Evolutionary conservation across 768 basidiomycete species (phyloP), one percentile per base, ranked within the genome.

Genomic region (Inosperma sp.): DNA sequence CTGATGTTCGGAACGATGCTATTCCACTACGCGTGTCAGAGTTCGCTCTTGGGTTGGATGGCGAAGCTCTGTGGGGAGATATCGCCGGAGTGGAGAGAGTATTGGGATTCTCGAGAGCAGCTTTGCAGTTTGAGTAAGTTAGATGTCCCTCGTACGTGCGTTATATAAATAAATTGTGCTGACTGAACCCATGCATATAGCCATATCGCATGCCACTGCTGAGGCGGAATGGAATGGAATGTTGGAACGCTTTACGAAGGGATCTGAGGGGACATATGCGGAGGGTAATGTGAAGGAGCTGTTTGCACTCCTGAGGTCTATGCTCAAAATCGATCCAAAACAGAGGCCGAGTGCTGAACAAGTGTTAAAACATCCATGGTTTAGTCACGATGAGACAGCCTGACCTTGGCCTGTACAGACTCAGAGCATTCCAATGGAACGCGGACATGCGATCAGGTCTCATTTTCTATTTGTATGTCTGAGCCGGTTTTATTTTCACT

Each of bases 251-350:
- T 40, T 37, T 27, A 46, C 50, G 5, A 26, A 37, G 23, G 37
- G 19, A 50, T 14, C 39, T 23, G 36, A 33, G 21, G 31, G 21
- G 45, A 12, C 33, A 30, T 22, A 21, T 17, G 29, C n/a, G 22
- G 45, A 40, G 29, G 29, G 17, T 17, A 37, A 53, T 5, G 37
- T 47, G 36, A 29, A 16, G 10, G 48, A 54, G 34, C 21, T 54
- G 13, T 42, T 54, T 30, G 21, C 4, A 25, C 46, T 56, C 27
- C 31, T 52, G 22, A 34, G 45, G 17, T 47, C 30, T 12, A 51
- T 54, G 54, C 50, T 55, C 25, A 51, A 43, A 23, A 44, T 54
- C 1, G 49, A 54, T 51, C 49, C 53, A 30, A 36, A 12, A 36
- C 34, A 19, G 14, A 36, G 34, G 21, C 12, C 36, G 22, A 37